A percentile compares a stretch with the other conserved stretches of the same genome.
Conservation (phyloP, 257 asterid genomes). For the Nicotiana benthamiana region DNA sequence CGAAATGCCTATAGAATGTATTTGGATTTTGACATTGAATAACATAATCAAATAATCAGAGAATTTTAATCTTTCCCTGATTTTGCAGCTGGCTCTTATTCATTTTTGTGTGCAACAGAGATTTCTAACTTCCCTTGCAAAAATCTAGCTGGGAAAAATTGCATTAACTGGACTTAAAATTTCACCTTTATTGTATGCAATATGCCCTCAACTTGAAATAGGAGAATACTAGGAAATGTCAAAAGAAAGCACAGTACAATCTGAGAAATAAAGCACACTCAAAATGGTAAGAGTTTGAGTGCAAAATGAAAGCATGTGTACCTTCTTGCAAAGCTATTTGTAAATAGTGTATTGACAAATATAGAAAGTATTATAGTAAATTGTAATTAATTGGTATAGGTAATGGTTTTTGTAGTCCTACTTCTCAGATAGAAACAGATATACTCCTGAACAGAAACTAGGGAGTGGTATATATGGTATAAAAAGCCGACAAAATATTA, state of each 20-base stretch:
- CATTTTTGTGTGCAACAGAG: not conserved
- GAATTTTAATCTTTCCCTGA: not conserved
- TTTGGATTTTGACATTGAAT: slow-evolving; percentile 43
- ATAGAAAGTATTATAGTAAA: too few relatives aligned
- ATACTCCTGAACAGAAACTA: too few relatives aligned
- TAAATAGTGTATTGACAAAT: too few relatives aligned
- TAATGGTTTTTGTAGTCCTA: too few relatives aligned
- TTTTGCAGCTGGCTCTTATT: not conserved
- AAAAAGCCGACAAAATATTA: too few relatives aligned
- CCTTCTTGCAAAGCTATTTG: not conserved
- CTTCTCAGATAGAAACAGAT: too few relatives aligned
- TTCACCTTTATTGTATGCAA: not conserved
- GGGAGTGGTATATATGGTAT: too few relatives aligned
- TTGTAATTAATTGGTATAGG: too few relatives aligned
- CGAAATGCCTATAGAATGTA: slow-evolving; percentile 86
- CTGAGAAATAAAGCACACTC: not conserved
- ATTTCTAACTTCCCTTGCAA: not conserved
- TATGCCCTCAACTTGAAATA: not conserved
- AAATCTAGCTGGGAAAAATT: not conserved
- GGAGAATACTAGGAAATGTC: not conserved
- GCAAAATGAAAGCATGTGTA: not conserved
- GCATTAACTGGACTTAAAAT: not conserved
- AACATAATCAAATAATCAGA: not conserved
- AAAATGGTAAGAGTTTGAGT: not conserved
- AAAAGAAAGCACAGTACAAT: not conserved